Evolutionary conservation across 805 yeast genomes (phyloP).

Genomic region (Pichia pseudocactophila): DNA sequence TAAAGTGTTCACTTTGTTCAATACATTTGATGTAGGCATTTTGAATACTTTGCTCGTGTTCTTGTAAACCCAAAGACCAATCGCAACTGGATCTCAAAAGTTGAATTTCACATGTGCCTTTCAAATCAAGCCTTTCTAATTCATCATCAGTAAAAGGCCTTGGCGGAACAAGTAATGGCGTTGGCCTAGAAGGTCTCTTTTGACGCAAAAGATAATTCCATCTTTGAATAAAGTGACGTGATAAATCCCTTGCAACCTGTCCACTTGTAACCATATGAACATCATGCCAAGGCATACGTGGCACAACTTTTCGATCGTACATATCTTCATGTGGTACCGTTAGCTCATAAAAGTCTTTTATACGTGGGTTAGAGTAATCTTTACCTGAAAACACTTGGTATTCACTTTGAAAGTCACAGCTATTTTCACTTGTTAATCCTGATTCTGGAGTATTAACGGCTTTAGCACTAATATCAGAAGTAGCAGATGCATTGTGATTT

Average conservation of each 20-base stretch:
- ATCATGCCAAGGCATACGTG: conserved; percentile 99
- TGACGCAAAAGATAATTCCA: conserved; percentile 93
- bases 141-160: conserved; percentile 75
- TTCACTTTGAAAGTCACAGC: conserved; percentile 19
- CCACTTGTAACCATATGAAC: conserved; percentile 94
- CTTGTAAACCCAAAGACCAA: conserved; percentile 88
- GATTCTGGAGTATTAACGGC: neutral
- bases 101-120: conserved; percentile 90
- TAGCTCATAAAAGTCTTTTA: conserved; percentile 72
- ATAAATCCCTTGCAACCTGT: conserved; percentile 84
- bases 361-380: conserved; percentile 94
- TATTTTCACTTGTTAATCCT: neutral
- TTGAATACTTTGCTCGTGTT: conserved; percentile 83
- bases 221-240: conserved; percentile 93
- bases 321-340: conserved; percentile 85
- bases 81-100: conserved; percentile 78
- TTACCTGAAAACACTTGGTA: conserved; percentile 87
- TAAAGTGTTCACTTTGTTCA: conserved; percentile 86
- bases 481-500: neutral
- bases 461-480: neutral
- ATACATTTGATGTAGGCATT: conserved; percentile 85
- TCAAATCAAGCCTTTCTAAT: conserved; percentile 46
- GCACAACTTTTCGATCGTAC: conserved; percentile 73
- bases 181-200: conserved; percentile 87
- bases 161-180: conserved; percentile 90